Evolutionary conservation across 2,329 filamentous ascomycete species (phyloP), one percentile per base, ranked within the genome.

Genomic region (Knufia petricola): DNA sequence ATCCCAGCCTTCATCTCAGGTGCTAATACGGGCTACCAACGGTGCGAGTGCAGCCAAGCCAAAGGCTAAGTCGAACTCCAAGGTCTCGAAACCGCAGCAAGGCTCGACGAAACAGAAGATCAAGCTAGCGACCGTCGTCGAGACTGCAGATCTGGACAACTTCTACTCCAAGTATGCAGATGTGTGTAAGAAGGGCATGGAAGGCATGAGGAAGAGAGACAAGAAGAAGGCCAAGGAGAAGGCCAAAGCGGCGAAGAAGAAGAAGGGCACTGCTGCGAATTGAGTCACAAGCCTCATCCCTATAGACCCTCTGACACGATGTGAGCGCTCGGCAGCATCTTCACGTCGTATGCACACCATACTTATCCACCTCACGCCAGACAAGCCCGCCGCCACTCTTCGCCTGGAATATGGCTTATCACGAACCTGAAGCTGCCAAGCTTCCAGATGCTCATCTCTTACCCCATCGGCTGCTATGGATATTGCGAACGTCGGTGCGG

Each of bases 151-250:
- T 3, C 65, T 96, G 9, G 88, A 94, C 47, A 71, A 66, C 0
- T 98, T 98, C 63, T 98, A 88, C 65, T 70, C 73, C 24, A 76
- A 79, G 45, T 98, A 96, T 69, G 89, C 88, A 19, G 92, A 96
- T 58, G 76, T 88, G 2, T 95, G 89, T 69, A 95, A 94, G 71
- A 72, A 76, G 0, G 87, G 88, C 4, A 95, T 96, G 88, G 75
- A 78, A 42, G 82, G 83, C 6, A 64, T 98, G 68, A 96, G 95
- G 78, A 95, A 94, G 63, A 77, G 92, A 58, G 90, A 96, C 69
- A 78, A 88, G 62, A 94, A 84, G 67, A 90, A 87, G 75, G 81
- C 82, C 57, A 85, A 84, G 69, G 79, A 78, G 71, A 81, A 84
- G 59, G 85, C 84, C 64, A 87, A 84, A 55, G 86, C 83, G 70